Evolutionary conservation across 257 asterid genomes (phyloP).

Genomic region (Nicotiana tomentosiformis): DNA sequence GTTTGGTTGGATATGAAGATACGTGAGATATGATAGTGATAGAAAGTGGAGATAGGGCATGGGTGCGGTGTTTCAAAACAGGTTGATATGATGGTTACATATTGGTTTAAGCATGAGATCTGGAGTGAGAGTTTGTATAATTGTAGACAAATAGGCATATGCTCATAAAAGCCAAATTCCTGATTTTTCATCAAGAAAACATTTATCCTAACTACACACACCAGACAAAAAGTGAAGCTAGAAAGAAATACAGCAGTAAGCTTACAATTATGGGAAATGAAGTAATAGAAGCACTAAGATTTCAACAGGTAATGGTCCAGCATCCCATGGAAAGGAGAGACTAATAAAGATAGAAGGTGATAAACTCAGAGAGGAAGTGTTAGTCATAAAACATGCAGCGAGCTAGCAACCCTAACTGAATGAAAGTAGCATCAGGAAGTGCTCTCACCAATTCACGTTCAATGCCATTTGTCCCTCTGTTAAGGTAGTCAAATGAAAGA

Average conservation of each 20-base stretch:
- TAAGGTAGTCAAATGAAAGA: conserved; percentile 28
- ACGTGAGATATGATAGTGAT: neutral
- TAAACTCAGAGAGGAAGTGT: neutral
- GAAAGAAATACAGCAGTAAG: neutral
- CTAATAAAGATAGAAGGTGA: neutral
- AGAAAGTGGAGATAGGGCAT: neutral
- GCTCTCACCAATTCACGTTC: conserved; percentile 49
- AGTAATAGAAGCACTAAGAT: neutral
- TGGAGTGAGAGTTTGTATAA: neutral
- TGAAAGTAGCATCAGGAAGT: conserved; percentile 3
- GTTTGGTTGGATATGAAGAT: neutral
- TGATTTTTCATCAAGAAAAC: neutral
- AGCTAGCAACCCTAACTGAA: neutral
- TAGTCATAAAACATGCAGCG: neutral
- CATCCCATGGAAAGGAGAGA: neutral
- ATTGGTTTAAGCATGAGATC: neutral
- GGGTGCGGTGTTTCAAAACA: neutral
- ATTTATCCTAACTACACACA: neutral
- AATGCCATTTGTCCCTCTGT: conserved; percentile 33
- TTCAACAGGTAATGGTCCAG: neutral
- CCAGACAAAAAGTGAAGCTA: neutral
- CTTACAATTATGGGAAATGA: neutral
- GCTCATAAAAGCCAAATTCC: conserved; percentile 1
- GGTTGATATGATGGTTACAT: neutral
- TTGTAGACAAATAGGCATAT: neutral